phyloP scores from a whole-genome alignment of 176 grass and related monocot genomes.

The Bothriochloa decipiens region DNA sequence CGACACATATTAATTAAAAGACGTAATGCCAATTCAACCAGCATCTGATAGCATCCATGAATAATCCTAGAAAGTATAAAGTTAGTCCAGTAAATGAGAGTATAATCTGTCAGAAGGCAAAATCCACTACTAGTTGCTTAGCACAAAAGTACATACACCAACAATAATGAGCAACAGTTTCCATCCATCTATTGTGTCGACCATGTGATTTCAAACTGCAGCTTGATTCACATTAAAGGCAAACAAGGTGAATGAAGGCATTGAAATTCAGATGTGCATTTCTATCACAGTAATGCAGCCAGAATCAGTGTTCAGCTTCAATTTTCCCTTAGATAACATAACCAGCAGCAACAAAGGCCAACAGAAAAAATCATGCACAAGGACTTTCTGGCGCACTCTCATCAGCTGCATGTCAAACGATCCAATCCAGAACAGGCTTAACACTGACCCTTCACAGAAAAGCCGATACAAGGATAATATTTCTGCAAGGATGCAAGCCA shows the following conservation, averaged over 20 bases:
- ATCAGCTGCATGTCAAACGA: constrained; percentile 13
- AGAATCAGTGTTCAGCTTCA: constrained; percentile 29
- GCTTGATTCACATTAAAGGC: not conserved
- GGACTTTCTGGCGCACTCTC: constrained; percentile 1
- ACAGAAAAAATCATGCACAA: constrained; percentile 2
- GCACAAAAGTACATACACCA: constrained; percentile 27
- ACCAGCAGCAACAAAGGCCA: not conserved
- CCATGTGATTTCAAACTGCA: constrained; percentile 1
- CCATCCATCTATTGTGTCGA: not conserved
- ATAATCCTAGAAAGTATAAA: not conserved
- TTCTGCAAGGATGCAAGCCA: not conserved
- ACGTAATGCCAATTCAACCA: not conserved
- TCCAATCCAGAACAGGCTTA: constrained; percentile 17
- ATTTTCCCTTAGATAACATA: constrained; percentile 1
- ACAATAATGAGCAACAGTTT: constrained; percentile 20
- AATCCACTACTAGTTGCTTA: constrained; percentile 23
- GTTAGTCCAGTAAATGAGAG: constrained; percentile 18
- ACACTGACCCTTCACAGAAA: not conserved
- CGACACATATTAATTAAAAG: not conserved
- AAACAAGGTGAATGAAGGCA: not conserved
- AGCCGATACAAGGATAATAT: constrained; percentile 31
- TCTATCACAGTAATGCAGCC: constrained; percentile 11
- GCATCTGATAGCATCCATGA: not conserved
- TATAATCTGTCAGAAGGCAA: constrained; percentile 26
- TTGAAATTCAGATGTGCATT: constrained; percentile 6